Evolutionary conservation across 306 rosid genomes (phyloP).

Genomic region (cucumber (Cucumis sativus)): DNA sequence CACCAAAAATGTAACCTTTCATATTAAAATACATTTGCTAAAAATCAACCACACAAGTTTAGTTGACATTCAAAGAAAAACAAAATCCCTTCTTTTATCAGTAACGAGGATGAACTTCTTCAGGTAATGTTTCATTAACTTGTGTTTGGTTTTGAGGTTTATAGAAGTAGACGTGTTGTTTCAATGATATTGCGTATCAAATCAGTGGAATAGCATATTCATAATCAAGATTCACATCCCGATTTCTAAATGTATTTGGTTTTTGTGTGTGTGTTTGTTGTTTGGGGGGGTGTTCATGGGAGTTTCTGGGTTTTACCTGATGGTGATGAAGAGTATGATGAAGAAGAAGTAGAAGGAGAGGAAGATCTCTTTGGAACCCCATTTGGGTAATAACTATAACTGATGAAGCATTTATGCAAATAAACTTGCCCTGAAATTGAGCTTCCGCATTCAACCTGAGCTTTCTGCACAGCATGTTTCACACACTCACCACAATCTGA

Average conservation of each 20-base stretch:
- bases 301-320: not conserved
- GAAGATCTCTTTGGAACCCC: slow-evolving; percentile 78
- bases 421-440: slow-evolving; percentile 77
- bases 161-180: not conserved
- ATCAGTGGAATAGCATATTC: not conserved
- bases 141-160: not conserved
- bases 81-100: not conserved
- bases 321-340: slow-evolving; percentile 24
- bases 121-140: not conserved
- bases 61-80: not conserved
- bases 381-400: slow-evolving; percentile 73
- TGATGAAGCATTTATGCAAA: slow-evolving; percentile 74
- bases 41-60: not conserved
- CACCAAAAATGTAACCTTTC: slow-evolving; percentile 8
- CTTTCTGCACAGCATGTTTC: slow-evolving; percentile 62
- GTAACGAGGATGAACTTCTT: not conserved
- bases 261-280: too few species aligned
- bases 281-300: not conserved
- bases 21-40: not conserved
- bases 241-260: too few species aligned
- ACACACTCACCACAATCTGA: slow-evolving; percentile 78
- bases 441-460: slow-evolving; percentile 79
- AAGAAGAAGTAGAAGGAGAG: slow-evolving; percentile 18
- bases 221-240: not conserved
- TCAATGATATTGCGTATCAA: not conserved